Evolutionary conservation across 768 basidiomycete species (phyloP), one percentile per base, ranked within the genome.

Genomic region (Dictyophora rubrovolvata): DNA sequence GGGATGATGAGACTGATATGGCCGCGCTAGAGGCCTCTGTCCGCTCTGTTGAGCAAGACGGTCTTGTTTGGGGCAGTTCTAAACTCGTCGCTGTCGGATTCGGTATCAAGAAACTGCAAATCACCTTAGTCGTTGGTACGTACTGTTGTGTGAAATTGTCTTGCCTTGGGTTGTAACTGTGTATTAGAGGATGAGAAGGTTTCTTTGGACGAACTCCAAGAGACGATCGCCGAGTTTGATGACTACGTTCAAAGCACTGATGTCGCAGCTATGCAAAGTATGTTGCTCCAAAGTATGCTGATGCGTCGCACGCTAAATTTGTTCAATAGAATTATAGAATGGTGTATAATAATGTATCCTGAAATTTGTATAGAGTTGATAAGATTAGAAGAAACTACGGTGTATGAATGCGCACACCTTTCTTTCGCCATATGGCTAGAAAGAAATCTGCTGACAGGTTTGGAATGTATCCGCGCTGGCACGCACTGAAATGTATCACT

Each of bases 1-100:
- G 93, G 95, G 95, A 98, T 71, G 95, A 98, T 69, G 93, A 96
- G 77, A 99, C 96, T 54, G 92, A 97, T 73, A 94, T 99, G 94
- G 79, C 69, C 48, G 88, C 77, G 54, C 78, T 98, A 65, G 95
- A 98, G 74, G 72, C 77, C 16, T 68, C 80, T 47, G 95, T 98
- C 56, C 85, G 96, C 61, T 84, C 90, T 20, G 84, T 98, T 66
- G 81, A 89, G 72, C 75, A 82, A 76, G 86, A 88, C 46, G 96
- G 96, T 69, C 87, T 99, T 60, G 81, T 97, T 53, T 99, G 96
- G 96, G 95, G 96, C 72, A 81, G 83, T 47, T 89, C 87, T 74
- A 94, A 92, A 75, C 79, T 97, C 55, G 93, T 97, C 54, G 77
- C 94, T 51, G 83, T 97, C 65, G 95, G 93, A 58, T 97, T 86